phyloP scores from a whole-genome alignment of 2,329 filamentous ascomycete genomes.

The Rutstroemia sp. region DNA sequence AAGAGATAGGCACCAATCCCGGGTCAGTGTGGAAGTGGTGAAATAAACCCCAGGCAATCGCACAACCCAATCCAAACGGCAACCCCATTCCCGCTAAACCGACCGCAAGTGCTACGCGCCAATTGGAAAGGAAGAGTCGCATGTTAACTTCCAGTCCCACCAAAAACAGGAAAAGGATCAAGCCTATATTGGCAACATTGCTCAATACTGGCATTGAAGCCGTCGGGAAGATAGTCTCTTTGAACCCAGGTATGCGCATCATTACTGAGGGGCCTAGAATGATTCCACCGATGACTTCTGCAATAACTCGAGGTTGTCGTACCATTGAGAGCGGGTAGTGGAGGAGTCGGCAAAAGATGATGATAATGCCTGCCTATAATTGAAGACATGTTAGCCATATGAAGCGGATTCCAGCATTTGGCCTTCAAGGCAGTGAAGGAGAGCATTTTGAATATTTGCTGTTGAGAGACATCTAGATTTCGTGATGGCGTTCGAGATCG shows the following conservation, averaged over 20 bases:
- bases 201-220: conserved; percentile 68
- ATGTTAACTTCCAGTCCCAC: conserved; percentile 84
- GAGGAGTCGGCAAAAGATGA: conserved; percentile 65
- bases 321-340: conserved; percentile 72
- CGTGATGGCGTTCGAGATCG: background rate
- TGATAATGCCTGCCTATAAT: conserved; percentile 59
- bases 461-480: background rate
- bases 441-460: background rate
- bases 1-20: conserved; percentile 48
- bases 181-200: conserved; percentile 74
- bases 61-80: conserved; percentile 76
- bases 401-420: background rate
- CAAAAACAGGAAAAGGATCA: conserved; percentile 80
- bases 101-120: conserved; percentile 71
- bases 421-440: background rate
- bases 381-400: background rate
- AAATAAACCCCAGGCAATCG: conserved; percentile 74
- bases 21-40: conserved; percentile 52
- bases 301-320: conserved; percentile 74
- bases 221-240: conserved; percentile 66
- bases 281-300: conserved; percentile 79
- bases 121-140: conserved; percentile 69
- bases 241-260: conserved; percentile 77
- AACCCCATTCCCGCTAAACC: conserved; percentile 72
- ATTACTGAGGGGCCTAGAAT: conserved; percentile 81